Conservation (phyloP, 2,329 filamentous ascomycete species). For the Verticillium nonalfalfae region DNA sequence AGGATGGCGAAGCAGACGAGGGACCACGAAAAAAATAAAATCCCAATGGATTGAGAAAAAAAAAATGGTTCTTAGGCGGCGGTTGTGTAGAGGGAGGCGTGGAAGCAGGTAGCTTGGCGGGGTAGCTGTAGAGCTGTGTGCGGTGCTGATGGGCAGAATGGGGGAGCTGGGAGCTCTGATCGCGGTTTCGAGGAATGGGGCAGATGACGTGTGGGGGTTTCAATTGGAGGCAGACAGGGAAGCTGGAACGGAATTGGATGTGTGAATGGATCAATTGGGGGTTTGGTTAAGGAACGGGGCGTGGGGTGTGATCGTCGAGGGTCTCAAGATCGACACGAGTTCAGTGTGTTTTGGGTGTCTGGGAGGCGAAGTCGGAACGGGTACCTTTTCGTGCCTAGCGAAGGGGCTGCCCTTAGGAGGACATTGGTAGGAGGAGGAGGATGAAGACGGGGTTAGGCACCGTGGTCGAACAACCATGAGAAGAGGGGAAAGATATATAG, state of each 20-base stretch:
- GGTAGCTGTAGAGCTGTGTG: background rate
- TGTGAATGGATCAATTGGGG: background rate
- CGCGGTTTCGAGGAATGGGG: background rate
- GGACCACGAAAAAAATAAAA: too few relatives aligned
- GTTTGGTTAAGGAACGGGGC: background rate
- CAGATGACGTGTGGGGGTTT: background rate
- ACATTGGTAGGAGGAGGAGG: conserved; percentile 12
- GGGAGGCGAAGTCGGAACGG: background rate
- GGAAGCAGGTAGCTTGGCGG: background rate
- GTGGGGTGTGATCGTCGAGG: background rate
- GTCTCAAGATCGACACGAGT: background rate
- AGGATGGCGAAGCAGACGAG: background rate
- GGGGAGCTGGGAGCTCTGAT: background rate
- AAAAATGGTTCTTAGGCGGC: background rate
- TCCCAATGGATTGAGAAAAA: background rate
- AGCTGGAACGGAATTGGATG: background rate
- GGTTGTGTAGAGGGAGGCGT: background rate
- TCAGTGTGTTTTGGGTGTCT: background rate
- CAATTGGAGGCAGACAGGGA: background rate
- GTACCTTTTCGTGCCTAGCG: conserved; percentile 4
- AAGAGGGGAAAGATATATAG: background rate
- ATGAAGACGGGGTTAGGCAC: conserved; percentile 8
- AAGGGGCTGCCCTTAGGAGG: conserved; percentile 16
- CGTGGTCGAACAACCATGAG: background rate
- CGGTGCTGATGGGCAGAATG: background rate